Conservation (phyloP, 805 yeast genomes). For the Yamadazyma ubonensis region DNA sequence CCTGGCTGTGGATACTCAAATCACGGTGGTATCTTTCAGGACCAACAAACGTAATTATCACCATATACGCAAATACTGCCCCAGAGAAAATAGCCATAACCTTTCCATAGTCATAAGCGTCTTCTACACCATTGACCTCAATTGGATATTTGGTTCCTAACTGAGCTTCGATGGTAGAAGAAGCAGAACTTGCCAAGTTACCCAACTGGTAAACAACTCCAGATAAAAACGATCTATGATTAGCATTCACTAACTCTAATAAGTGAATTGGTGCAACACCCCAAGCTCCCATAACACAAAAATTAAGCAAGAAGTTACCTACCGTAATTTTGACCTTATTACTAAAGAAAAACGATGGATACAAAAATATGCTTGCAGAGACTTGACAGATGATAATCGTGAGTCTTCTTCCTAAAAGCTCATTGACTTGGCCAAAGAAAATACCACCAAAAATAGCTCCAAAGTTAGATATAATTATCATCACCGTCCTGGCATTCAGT, state of each 20-base stretch:
- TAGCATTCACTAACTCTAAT: conserved; percentile 53
- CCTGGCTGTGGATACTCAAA: conserved; percentile 5
- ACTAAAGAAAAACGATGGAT: conserved; percentile 54
- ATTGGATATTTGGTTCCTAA: conserved; percentile 62
- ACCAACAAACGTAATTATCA: conserved; percentile 12
- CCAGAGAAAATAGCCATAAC: conserved; percentile 17
- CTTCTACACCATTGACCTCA: conserved; percentile 17
- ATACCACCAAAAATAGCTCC: conserved; percentile 72
- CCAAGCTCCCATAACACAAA: conserved; percentile 70
- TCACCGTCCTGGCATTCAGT: conserved; percentile 52
- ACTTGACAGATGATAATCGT: conserved; percentile 51
- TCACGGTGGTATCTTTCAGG: conserved; percentile 16
- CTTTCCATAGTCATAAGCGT: conserved; percentile 56
- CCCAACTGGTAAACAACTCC: conserved; percentile 72
- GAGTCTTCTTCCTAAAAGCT: conserved; percentile 59
- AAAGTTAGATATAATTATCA: conserved; percentile 60
- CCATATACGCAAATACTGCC: conserved; percentile 14
- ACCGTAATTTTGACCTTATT: conserved; percentile 53
- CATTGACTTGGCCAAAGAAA: conserved; percentile 56
- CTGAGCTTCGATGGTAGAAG: conserved; percentile 68
- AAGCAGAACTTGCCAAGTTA: conserved; percentile 68
- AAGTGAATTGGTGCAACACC: conserved; percentile 66
- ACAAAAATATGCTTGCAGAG: conserved; percentile 58
- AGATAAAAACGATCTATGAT: conserved; percentile 57
- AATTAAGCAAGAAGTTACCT: conserved; percentile 48